A percentile compares a stretch with the other conserved stretches of the same genome.
phyloP scores from a whole-genome alignment of 2,329 filamentous ascomycete species.

The Scleromitrula shiraiana region DNA sequence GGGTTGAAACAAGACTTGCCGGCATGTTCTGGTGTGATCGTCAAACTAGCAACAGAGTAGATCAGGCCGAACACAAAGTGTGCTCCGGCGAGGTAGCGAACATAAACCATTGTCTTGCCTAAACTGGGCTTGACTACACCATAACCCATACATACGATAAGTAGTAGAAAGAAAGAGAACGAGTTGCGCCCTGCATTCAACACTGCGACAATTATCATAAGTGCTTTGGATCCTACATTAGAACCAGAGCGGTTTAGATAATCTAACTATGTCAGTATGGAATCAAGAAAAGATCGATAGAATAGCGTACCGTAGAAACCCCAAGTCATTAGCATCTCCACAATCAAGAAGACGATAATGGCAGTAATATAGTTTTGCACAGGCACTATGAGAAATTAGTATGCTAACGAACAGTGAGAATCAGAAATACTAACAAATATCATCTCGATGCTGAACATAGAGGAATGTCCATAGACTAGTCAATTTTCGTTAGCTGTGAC shows the following conservation, averaged over 20 bases:
- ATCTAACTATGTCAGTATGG: slow-evolving; percentile 49
- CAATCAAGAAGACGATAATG: slow-evolving; percentile 84
- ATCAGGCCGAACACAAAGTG: slow-evolving; percentile 95
- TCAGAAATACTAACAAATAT: slow-evolving; percentile 58
- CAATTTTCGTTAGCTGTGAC: slow-evolving; percentile 9
- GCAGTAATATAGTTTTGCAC: slow-evolving; percentile 99
- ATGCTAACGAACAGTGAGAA: not conserved
- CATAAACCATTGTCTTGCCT: slow-evolving; percentile 88
- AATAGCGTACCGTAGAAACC: slow-evolving; percentile 71
- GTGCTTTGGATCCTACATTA: slow-evolving; percentile 71
- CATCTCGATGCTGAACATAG: slow-evolving; percentile 87
- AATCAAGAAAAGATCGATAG: not conserved
- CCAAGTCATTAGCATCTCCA: slow-evolving; percentile 98
- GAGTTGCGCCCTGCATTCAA: slow-evolving; percentile 92
- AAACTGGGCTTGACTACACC: slow-evolving; percentile 92
- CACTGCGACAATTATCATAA: slow-evolving; percentile 86
- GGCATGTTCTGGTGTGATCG: slow-evolving; percentile 81
- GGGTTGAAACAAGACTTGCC: slow-evolving; percentile 36
- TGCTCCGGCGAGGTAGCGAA: slow-evolving; percentile 80
- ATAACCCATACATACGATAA: slow-evolving; percentile 99
- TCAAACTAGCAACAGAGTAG: slow-evolving; percentile 82
- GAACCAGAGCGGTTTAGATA: slow-evolving; percentile 87
- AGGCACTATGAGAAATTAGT: slow-evolving; percentile 54
- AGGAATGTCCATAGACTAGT: slow-evolving; percentile 81
- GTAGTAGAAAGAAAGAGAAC: slow-evolving; percentile 94